Percentiles rank a stretch among this genome's conserved stretches.
These are phyloP conservation scores for Suhomyces vadensis DNA, from an alignment of 805 yeast species.

Conservation along the genomic window DNA sequence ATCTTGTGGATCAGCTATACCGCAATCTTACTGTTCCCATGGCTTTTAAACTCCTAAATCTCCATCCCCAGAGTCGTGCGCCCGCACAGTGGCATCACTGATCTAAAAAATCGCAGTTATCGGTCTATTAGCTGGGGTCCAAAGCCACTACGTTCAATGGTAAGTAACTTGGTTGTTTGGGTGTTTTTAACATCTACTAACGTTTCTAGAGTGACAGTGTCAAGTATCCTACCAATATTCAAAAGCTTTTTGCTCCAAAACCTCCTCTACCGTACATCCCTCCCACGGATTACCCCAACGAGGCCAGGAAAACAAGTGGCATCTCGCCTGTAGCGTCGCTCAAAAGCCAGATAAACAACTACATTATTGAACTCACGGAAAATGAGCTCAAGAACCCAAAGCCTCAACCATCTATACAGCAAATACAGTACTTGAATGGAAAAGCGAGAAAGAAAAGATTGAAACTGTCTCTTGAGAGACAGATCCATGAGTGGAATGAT, in stretches of 20 bases:
- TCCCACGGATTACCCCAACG: slow-evolving; percentile 53
- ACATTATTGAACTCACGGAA: slow-evolving; percentile 25
- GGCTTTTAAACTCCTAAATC: not conserved
- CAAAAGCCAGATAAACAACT: slow-evolving; percentile 23
- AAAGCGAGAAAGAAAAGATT: slow-evolving; percentile 8
- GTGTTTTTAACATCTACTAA: not conserved
- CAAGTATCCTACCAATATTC: slow-evolving; percentile 43
- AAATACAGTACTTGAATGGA: slow-evolving; percentile 2
- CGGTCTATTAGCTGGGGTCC: not conserved
- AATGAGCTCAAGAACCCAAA: slow-evolving; percentile 4
- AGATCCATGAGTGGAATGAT: slow-evolving; percentile 35
- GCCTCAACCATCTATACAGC: slow-evolving; percentile 5
- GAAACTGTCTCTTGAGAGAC: slow-evolving; percentile 21
- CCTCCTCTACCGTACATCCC: slow-evolving; percentile 53
- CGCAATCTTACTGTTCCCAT: not conserved
- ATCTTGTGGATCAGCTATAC: not conserved
- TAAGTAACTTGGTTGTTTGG: not conserved
- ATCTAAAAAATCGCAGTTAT: not conserved
- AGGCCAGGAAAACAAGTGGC: slow-evolving; percentile 45
- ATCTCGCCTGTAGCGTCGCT: slow-evolving; percentile 48
- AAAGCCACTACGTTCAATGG: not conserved
- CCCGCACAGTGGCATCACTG: slow-evolving; percentile 1
- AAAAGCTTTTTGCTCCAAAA: slow-evolving; percentile 55
- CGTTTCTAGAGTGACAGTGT: slow-evolving; percentile 8
- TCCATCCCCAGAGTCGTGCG: slow-evolving; percentile 3